phyloP scores from a whole-genome alignment of 2,329 filamentous ascomycete species.

The Massarina eburnea region DNA sequence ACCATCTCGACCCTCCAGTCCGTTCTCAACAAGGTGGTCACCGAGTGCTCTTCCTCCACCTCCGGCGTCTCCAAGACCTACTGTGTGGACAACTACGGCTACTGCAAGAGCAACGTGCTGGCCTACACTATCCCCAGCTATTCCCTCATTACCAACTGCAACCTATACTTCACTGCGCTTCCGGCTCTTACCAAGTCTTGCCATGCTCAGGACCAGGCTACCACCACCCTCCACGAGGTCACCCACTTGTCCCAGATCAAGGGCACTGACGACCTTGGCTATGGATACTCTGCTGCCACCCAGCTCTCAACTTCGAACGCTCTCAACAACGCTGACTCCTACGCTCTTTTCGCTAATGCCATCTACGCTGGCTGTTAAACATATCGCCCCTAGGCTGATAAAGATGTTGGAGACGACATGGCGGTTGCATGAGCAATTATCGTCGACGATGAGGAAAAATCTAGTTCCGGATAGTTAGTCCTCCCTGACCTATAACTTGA shows the following conservation, averaged over 20 bases:
- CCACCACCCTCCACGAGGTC: slow-evolving; percentile 64
- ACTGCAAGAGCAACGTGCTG: slow-evolving; percentile 54
- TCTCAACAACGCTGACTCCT: slow-evolving; percentile 64
- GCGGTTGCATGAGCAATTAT: not conserved
- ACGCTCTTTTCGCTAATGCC: slow-evolving; percentile 53
- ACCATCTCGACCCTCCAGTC: slow-evolving; percentile 53
- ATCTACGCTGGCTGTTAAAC: slow-evolving; percentile 13
- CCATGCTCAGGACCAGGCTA: slow-evolving; percentile 64
- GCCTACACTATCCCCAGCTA: slow-evolving; percentile 60
- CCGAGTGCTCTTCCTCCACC: slow-evolving; percentile 55
- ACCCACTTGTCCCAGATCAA: slow-evolving; percentile 60
- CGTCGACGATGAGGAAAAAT: not conserved
- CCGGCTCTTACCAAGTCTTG: slow-evolving; percentile 53
- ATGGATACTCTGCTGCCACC: slow-evolving; percentile 55
- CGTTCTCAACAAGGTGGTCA: slow-evolving; percentile 53
- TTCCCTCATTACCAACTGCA: slow-evolving; percentile 62
- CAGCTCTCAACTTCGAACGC: slow-evolving; percentile 52
- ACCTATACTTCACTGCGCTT: slow-evolving; percentile 57
- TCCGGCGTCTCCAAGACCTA: slow-evolving; percentile 55
- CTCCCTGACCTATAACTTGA: no score
- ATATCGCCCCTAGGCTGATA: not conserved
- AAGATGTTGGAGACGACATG: not conserved
- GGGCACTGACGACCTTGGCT: slow-evolving; percentile 57
- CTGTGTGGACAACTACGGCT: slow-evolving; percentile 58
- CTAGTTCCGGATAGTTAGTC: no score